Percentiles rank a stretch among this genome's conserved stretches.
Conservation (phyloP, 225 moss, liverwort and hornwort genomes). For the Antitrichia curtipendula region DNA sequence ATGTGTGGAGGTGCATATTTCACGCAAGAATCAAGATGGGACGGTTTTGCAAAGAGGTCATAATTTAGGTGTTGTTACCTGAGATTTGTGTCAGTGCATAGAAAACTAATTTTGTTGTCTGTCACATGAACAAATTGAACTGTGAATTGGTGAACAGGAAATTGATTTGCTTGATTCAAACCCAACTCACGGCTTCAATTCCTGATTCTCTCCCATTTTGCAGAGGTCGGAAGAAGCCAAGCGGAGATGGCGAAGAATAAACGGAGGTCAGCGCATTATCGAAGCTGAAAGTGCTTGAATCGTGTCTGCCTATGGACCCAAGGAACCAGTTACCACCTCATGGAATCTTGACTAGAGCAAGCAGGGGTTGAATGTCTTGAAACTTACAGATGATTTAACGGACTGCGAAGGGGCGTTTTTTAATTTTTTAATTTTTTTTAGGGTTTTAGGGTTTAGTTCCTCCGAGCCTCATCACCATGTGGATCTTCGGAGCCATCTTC, state of each 20-base stretch:
- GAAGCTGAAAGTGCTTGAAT: neutral
- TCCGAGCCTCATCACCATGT: neutral
- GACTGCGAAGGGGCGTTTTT: neutral
- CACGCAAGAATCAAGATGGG: neutral
- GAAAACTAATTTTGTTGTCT: neutral
- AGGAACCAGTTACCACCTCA: neutral
- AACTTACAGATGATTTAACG: neutral
- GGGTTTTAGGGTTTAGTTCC: neutral
- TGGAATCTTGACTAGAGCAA: neutral
- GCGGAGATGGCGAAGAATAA: neutral
- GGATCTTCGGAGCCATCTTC: conserved; percentile 15
- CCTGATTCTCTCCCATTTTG: neutral
- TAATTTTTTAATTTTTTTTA: neutral
- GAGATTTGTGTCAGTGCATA: neutral
- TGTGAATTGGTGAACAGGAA: too few species aligned
- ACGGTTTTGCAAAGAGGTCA: neutral
- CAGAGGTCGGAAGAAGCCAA: neutral
- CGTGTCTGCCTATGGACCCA: neutral
- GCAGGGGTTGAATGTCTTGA: neutral
- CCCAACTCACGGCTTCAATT: neutral
- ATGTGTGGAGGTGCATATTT: neutral
- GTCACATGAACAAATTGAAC: neutral
- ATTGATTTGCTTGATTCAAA: neutral
- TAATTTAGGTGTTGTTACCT: neutral
- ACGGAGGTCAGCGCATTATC: neutral